Percentiles rank a stretch among this genome's conserved stretches.
Evolutionary conservation across 371 early-diverging fungal genomes (phyloP).

Genomic region (Lichtheimia ornata): DNA sequence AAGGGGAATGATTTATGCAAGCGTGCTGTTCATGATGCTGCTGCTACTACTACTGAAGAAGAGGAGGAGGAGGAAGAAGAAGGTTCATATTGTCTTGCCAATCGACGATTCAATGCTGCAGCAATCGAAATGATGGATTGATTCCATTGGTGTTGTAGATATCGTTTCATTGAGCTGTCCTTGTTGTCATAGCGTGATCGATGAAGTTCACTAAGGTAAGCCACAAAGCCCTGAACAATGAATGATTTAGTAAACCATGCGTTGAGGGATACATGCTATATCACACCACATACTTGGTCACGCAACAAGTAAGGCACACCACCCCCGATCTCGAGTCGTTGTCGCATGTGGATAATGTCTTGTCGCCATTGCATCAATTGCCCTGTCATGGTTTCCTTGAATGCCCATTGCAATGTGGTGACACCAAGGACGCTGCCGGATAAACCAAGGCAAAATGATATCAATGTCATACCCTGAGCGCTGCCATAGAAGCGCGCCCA

Average conservation of each 20-base stretch:
- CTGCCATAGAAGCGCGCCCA: conserved; percentile 3
- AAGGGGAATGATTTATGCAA: no score
- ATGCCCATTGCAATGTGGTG: conserved; percentile 9
- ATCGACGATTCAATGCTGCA: conserved; percentile 3
- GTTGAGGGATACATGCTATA: no score
- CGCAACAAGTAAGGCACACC: conserved; percentile 23
- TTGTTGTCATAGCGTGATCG: conserved; percentile 1
- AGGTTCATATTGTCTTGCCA: conserved; percentile 13
- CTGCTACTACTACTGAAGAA: neutral
- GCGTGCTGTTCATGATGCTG: no score
- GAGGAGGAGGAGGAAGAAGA: neutral
- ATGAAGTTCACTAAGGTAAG: conserved; percentile 5
- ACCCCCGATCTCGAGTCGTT: conserved; percentile 17
- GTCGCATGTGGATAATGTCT: conserved; percentile 15
- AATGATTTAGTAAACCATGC: no score
- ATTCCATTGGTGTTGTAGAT: conserved; percentile 19
- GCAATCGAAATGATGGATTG: conserved; percentile 1
- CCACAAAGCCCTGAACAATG: conserved; percentile 9
- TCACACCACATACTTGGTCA: conserved; percentile 9
- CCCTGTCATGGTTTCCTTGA: conserved; percentile 4
- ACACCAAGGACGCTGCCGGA: conserved; percentile 13
- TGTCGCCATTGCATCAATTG: conserved; percentile 13
- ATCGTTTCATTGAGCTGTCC: conserved; percentile 9
- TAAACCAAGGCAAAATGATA: conserved; percentile 16
- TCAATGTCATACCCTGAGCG: conserved; percentile 7